Evolutionary conservation across 768 basidiomycete species (phyloP).

Genomic region (Leucogyrophana mollusca): DNA sequence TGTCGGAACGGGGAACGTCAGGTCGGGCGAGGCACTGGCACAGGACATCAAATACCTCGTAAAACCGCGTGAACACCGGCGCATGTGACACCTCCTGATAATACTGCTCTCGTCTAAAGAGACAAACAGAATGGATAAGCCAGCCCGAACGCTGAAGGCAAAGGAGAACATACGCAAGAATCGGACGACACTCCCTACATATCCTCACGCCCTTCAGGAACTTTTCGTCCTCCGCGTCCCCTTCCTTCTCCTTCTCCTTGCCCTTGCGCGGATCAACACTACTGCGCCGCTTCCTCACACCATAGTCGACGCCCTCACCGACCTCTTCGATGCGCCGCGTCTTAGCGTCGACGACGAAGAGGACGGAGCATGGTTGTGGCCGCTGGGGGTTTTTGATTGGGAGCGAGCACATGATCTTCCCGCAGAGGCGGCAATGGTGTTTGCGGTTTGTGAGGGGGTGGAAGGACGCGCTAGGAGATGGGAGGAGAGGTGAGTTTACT

Average conservation of each 20-base stretch:
- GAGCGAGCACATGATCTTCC: conserved; percentile 86
- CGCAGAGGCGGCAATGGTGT: conserved; percentile 95
- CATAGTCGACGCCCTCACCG: conserved; percentile 78
- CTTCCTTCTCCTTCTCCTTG: conserved; percentile 31
- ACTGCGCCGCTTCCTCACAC: conserved; percentile 55
- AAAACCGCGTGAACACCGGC: conserved; percentile 66
- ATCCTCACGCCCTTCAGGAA: conserved; percentile 88
- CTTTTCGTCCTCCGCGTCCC: conserved; percentile 68
- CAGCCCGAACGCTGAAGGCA: no score
- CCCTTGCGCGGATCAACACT: conserved; percentile 23
- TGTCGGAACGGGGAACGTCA: conserved; percentile 24
- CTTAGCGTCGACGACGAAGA: conserved; percentile 84
- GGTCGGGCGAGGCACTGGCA: neutral
- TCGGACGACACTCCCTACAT: conserved; percentile 79
- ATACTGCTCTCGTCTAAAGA: conserved; percentile 62
- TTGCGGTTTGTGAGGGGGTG: conserved; percentile 90
- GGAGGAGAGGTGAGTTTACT: neutral
- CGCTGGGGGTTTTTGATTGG: conserved; percentile 74
- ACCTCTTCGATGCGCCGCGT: conserved; percentile 83
- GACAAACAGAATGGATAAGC: neutral
- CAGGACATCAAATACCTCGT: conserved; percentile 50
- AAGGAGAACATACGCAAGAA: conserved; percentile 63
- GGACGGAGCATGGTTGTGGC: conserved; percentile 65
- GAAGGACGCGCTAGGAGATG: conserved; percentile 57
- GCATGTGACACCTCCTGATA: conserved; percentile 57